These are phyloP conservation scores for Aspergillus awamori DNA, from an alignment of 2,329 filamentous ascomycete species.

Conservation along the genomic window DNA sequence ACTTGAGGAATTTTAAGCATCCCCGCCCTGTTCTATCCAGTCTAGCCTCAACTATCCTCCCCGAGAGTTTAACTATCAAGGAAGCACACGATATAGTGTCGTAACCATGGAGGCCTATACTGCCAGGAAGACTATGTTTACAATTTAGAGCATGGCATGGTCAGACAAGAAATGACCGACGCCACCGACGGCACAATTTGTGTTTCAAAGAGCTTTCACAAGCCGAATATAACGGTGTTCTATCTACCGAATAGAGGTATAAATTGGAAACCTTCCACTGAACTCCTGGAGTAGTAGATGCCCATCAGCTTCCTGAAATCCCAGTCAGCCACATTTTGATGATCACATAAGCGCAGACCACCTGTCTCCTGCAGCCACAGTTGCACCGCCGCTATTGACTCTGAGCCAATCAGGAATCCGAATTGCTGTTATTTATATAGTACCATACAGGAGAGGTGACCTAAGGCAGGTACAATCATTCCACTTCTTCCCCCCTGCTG, in stretches of 20 bases:
- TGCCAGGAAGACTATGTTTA: conserved; percentile 7
- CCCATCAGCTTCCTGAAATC: not conserved
- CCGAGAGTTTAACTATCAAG: not conserved
- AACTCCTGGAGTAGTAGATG: not conserved
- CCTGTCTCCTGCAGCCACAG: conserved; percentile 19
- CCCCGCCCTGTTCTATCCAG: not conserved
- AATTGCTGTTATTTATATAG: conserved; percentile 24
- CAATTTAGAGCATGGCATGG: conserved; percentile 8
- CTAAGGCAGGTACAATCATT: conserved; percentile 23
- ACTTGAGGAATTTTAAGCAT: conserved; percentile 4
- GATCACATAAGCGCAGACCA: conserved; percentile 11
- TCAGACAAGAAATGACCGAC: conserved; percentile 22
- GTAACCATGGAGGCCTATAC: conserved; percentile 17
- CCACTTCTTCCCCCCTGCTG: conserved; percentile 24
- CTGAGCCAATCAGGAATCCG: conserved; percentile 21
- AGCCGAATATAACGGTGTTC: not conserved
- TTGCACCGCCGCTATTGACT: not conserved
- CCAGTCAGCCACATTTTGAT: not conserved
- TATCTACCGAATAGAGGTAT: not conserved
- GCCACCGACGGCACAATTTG: conserved; percentile 10
- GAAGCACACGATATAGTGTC: not conserved
- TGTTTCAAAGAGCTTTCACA: not conserved
- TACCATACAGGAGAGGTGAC: conserved; percentile 9
- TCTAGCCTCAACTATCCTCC: not conserved
- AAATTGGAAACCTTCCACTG: not conserved